Evolutionary conservation across 768 basidiomycete genomes (phyloP).

Genomic region (Mycena maculata): DNA sequence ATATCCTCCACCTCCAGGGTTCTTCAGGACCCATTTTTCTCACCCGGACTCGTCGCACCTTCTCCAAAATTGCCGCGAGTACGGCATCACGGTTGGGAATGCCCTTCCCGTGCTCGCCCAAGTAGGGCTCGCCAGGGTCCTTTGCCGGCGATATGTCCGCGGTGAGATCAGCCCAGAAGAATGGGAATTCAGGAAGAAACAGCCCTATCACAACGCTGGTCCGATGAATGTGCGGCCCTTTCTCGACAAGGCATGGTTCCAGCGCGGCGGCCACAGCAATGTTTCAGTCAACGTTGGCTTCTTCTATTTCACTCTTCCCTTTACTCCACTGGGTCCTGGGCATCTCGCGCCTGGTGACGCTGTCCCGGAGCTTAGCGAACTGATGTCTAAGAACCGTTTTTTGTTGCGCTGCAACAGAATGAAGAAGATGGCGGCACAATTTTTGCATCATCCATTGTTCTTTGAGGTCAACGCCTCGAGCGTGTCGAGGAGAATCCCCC

Average conservation of each 20-base stretch:
- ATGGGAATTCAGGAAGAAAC: conserved; percentile 61
- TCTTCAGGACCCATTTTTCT: not conserved
- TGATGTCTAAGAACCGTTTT: conserved; percentile 62
- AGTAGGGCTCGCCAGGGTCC: conserved; percentile 62
- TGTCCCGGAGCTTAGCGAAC: conserved; percentile 52
- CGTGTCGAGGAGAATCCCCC: conserved; percentile 40
- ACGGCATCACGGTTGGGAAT: conserved; percentile 62
- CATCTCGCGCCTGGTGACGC: conserved; percentile 47
- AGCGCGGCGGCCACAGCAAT: conserved; percentile 56
- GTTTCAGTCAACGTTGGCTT: conserved; percentile 57
- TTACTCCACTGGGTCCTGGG: conserved; percentile 55
- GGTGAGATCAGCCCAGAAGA: conserved; percentile 63
- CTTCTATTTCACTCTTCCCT: conserved; percentile 57
- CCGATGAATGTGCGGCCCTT: conserved; percentile 64
- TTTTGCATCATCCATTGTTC: conserved; percentile 59
- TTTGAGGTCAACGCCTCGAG: conserved; percentile 51
- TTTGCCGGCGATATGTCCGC: conserved; percentile 58
- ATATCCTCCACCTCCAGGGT: not conserved
- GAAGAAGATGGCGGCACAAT: conserved; percentile 47
- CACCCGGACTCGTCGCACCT: conserved; percentile 2
- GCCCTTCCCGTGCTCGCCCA: conserved; percentile 63
- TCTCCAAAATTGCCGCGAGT: conserved; percentile 50
- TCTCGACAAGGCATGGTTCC: conserved; percentile 60
- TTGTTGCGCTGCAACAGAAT: conserved; percentile 53
- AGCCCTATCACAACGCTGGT: conserved; percentile 61